Conservation (phyloP, 805 yeast genomes). For the Scheffersomyces ergatensis region DNA sequence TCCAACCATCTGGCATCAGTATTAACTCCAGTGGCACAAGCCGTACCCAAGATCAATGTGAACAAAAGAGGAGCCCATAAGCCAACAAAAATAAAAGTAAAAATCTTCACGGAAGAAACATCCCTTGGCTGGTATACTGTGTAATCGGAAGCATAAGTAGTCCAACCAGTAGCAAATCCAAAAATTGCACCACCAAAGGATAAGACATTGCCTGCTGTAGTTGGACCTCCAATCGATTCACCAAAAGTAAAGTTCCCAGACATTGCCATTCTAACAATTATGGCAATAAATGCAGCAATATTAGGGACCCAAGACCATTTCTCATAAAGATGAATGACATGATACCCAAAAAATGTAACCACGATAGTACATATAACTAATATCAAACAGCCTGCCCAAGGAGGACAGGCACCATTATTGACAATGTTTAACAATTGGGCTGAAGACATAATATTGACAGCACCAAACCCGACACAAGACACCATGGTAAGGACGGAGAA, state of each 20-base stretch:
- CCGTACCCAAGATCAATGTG: conserved; percentile 82
- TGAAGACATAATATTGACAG: conserved; percentile 85
- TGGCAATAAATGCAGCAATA: conserved; percentile 65
- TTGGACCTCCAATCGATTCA: conserved; percentile 47
- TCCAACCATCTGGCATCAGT: conserved; percentile 30
- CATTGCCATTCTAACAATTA: conserved; percentile 72
- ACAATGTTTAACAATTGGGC: conserved; percentile 81
- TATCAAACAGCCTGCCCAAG: conserved; percentile 87
- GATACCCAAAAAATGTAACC: conserved; percentile 82
- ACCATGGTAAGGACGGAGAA: conserved; percentile 74
- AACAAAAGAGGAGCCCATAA: conserved; percentile 66
- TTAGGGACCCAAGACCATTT: conserved; percentile 89
- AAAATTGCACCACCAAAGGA: conserved; percentile 80
- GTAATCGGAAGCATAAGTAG: conserved; percentile 89
- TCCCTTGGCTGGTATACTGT: conserved; percentile 79
- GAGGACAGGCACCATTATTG: conserved; percentile 66
- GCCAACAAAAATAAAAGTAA: conserved; percentile 62
- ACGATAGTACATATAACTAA: conserved; percentile 64
- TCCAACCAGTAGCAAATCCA: conserved; percentile 95
- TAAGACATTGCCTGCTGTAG: conserved; percentile 72
- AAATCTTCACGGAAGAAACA: conserved; percentile 57
- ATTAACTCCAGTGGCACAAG: conserved; percentile 67
- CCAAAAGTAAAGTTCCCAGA: conserved; percentile 63
- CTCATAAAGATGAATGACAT: conserved; percentile 76
- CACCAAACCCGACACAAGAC: conserved; percentile 95